These are phyloP conservation scores for Ceratocystiopsis minuta DNA, from an alignment of 2,329 filamentous ascomycete genomes.

Conservation along the genomic window DNA sequence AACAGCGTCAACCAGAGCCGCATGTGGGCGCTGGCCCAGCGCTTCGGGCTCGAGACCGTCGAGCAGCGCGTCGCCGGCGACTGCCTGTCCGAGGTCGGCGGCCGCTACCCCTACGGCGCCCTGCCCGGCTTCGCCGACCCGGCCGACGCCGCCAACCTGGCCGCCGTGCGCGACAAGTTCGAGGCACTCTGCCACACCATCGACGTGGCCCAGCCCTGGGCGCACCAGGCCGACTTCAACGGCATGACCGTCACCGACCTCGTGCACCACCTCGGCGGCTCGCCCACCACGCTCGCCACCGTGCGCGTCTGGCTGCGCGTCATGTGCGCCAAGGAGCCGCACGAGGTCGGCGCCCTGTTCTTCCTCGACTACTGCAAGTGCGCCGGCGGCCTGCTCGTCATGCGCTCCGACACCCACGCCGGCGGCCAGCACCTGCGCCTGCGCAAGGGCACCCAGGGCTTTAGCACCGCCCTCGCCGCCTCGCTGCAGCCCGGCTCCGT, in stretches of 20 bases:
- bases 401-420: conserved; percentile 31
- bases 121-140: background rate
- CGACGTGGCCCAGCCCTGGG: conserved; percentile 4
- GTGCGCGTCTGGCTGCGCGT: conserved; percentile 6
- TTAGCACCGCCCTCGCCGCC: conserved; percentile 1
- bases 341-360: conserved; percentile 30
- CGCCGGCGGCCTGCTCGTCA: conserved; percentile 30
- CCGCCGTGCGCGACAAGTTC: background rate
- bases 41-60: conserved; percentile 1
- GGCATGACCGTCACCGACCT: conserved; percentile 3
- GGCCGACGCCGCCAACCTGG: background rate
- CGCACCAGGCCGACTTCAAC: conserved; percentile 2
- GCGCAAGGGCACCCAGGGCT: conserved; percentile 25
- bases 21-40: conserved; percentile 1
- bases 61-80: conserved; percentile 5
- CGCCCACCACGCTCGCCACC: background rate
- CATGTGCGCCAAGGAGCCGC: conserved; percentile 27
- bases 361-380: conserved; percentile 38
- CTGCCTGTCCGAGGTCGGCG: conserved; percentile 3
- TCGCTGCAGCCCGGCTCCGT: conserved; percentile 1
- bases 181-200: conserved; percentile 5
- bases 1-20: conserved; percentile 6
- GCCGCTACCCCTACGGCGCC: conserved; percentile 3
- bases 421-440: conserved; percentile 35
- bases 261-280: conserved; percentile 1